Evolutionary conservation across 192 early-diverging fungal genomes (phyloP).

Genomic region (Podila horticola): DNA sequence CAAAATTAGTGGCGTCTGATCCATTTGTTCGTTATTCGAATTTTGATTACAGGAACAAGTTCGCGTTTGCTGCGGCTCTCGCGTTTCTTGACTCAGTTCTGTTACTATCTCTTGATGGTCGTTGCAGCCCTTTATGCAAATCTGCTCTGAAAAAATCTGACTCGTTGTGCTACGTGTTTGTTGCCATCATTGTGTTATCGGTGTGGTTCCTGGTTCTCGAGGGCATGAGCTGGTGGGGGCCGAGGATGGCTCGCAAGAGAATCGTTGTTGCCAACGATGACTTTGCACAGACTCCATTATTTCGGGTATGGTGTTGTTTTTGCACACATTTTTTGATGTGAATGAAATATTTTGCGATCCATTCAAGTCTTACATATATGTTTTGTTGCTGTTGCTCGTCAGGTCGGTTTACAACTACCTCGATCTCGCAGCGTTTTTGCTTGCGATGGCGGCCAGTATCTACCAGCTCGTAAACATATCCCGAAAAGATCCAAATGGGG

Average conservation of each 20-base stretch:
- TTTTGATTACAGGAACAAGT: conserved; percentile 27
- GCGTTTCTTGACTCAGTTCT: conserved; percentile 1
- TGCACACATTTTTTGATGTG: too few relatives aligned
- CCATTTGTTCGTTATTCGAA: too few relatives aligned
- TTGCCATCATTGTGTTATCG: conserved; percentile 1
- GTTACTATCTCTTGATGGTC: conserved; percentile 3
- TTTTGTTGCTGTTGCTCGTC: too few relatives aligned
- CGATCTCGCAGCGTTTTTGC: neutral
- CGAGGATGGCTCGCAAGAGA: neutral
- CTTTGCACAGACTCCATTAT: too few relatives aligned
- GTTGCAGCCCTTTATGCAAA: neutral
- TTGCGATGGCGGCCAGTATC: neutral
- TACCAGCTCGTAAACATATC: neutral
- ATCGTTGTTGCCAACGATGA: neutral
- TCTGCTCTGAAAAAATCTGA: neutral
- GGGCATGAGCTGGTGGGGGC: too few relatives aligned
- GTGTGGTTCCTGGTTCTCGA: conserved; percentile 3
- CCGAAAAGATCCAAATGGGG: neutral
- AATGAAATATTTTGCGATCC: too few relatives aligned
- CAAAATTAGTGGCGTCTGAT: too few relatives aligned
- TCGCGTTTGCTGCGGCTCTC: conserved; percentile 5
- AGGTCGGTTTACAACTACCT: neutral
- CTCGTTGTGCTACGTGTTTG: neutral
- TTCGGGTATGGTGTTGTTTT: too few relatives aligned
- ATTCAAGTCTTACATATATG: too few relatives aligned